A percentile compares a stretch with the other conserved stretches of the same genome.
These are phyloP conservation scores for Serendipita indica DNA, from an alignment of 768 basidiomycete species.

Conservation along the genomic window DNA sequence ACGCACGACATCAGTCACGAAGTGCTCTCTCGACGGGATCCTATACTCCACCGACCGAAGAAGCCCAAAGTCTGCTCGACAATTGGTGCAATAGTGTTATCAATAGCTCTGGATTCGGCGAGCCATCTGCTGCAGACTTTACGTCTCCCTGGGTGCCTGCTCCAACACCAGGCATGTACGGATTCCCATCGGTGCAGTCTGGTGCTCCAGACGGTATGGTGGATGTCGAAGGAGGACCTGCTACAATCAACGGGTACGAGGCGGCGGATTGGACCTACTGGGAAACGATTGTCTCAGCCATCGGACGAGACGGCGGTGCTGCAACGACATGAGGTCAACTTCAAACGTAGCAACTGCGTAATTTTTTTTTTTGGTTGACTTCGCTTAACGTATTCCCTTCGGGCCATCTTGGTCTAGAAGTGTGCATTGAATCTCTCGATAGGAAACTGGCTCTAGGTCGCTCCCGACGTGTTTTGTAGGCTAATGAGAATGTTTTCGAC, in stretches of 20 bases:
- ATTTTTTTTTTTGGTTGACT: neutral
- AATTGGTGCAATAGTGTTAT: conserved; percentile 77
- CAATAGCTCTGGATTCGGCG: conserved; percentile 35
- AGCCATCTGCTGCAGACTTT: conserved; percentile 13
- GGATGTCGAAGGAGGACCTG: conserved; percentile 15
- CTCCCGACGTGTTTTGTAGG: too few relatives aligned
- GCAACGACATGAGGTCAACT: neutral
- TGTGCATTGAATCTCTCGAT: too few relatives aligned
- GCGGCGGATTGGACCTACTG: conserved; percentile 67
- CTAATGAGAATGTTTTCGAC: too few relatives aligned
- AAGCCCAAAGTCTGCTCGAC: conserved; percentile 61
- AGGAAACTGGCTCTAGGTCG: too few relatives aligned
- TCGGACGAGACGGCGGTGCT: neutral
- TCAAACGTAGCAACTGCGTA: neutral
- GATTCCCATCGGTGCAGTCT: conserved; percentile 6
- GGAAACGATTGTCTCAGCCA: conserved; percentile 47
- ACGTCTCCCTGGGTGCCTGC: conserved; percentile 34
- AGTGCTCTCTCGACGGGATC: conserved; percentile 9
- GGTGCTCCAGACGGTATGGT: neutral
- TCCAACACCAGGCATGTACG: conserved; percentile 42
- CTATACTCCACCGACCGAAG: conserved; percentile 20
- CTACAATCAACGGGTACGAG: conserved; percentile 31
- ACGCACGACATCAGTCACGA: conserved; percentile 10
- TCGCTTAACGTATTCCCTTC: too few relatives aligned
- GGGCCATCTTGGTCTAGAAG: too few relatives aligned